phyloP scores from a whole-genome alignment of 192 early-diverging fungal genomes.

The Physocladia obscura region DNA sequence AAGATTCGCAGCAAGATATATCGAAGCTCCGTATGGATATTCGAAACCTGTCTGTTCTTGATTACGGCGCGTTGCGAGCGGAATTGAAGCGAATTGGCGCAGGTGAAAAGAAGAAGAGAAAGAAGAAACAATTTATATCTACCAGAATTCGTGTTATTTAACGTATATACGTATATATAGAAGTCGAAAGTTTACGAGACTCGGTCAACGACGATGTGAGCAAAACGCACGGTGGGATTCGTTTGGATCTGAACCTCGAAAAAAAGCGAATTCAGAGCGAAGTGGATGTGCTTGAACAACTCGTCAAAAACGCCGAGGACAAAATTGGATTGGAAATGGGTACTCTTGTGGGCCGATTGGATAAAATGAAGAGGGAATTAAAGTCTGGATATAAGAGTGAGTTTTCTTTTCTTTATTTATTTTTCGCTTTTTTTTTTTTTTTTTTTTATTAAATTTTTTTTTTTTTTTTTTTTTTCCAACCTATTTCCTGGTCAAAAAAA shows the following conservation, averaged over 20 bases:
- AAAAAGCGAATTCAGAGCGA: constrained; percentile 85
- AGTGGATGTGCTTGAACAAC: constrained; percentile 47
- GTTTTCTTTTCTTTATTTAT: too few relatives aligned
- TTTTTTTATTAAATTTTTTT: too few relatives aligned
- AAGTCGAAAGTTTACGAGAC: constrained; percentile 79
- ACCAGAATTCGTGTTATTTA: too few relatives aligned
- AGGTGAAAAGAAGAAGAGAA: neutral
- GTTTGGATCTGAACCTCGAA: constrained; percentile 86
- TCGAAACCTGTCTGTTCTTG: constrained; percentile 19
- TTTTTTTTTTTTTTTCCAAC: too few relatives aligned
- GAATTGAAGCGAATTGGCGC: constrained; percentile 12
- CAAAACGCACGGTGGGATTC: constrained; percentile 76
- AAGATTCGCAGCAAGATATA: neutral
- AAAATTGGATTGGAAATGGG: constrained; percentile 44
- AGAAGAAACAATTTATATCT: too few relatives aligned
- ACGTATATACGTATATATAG: too few relatives aligned
- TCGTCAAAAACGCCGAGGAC: constrained; percentile 34
- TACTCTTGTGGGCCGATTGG: constrained; percentile 26
- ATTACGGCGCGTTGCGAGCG: constrained; percentile 13
- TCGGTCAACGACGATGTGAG: constrained; percentile 76
- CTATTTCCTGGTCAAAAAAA: too few relatives aligned
- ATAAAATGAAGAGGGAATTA: constrained; percentile 7
- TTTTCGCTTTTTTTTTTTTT: too few relatives aligned
- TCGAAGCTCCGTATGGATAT: constrained; percentile 19
- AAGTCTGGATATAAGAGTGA: constrained; percentile 1